Percentiles rank a stretch among this genome's conserved stretches.
Conservation (phyloP, 169 alveolate genomes). For the Cytauxzoon felis region DNA sequence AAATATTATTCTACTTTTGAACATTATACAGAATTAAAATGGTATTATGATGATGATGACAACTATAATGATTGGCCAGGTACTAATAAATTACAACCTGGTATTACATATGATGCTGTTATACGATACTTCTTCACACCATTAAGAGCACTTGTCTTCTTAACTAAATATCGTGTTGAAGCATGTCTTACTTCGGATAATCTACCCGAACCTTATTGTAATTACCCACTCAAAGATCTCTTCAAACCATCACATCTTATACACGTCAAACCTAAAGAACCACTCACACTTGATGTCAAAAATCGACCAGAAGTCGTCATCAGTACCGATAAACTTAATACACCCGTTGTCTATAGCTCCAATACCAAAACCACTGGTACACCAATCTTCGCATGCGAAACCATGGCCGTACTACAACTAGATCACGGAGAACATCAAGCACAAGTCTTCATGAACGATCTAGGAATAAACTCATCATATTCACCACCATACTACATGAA, state of each 20-base stretch:
- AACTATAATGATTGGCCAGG: constrained; percentile 69
- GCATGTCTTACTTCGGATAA: constrained; percentile 28
- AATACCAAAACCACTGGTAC: constrained; percentile 38
- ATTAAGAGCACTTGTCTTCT: constrained; percentile 21
- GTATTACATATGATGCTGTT: constrained; percentile 25
- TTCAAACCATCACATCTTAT: constrained; percentile 28
- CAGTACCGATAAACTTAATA: not conserved
- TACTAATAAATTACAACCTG: constrained; percentile 19
- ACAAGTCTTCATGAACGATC: constrained; percentile 14
- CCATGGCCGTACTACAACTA: constrained; percentile 30
- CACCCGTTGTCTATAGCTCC: not conserved
- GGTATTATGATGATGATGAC: constrained; percentile 38
- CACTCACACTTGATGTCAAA: constrained; percentile 49
- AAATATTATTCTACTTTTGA: constrained; percentile 20
- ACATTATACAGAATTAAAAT: not conserved
- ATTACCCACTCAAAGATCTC: not conserved
- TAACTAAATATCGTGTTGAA: constrained; percentile 44
- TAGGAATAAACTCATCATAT: constrained; percentile 1
- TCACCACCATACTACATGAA: no score
- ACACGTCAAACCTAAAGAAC: constrained; percentile 38
- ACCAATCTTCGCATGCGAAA: constrained; percentile 39
- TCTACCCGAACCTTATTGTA: constrained; percentile 14
- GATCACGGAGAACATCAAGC: constrained; percentile 28
- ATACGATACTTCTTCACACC: constrained; percentile 55
- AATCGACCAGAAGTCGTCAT: constrained; percentile 41